Conservation (phyloP, 164 flowering plant species). For the Vitis rotundifolia region DNA sequence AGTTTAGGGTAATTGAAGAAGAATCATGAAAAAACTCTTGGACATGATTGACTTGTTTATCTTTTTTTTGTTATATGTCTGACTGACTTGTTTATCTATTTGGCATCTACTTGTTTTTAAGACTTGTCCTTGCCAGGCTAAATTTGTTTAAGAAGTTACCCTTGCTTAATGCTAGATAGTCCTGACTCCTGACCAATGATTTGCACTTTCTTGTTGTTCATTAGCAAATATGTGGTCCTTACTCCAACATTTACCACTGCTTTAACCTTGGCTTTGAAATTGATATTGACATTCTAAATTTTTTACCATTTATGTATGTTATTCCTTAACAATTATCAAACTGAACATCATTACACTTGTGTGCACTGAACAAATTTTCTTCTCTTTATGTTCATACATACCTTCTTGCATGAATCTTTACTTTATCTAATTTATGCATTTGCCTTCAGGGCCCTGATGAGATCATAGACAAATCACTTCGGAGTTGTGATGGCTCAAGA, state of each 20-base stretch:
- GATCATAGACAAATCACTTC: slow-evolving; percentile 76
- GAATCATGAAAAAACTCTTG: no score
- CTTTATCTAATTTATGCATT: slow-evolving; percentile 12
- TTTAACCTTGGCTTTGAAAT: not conserved
- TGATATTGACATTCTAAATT: not conserved
- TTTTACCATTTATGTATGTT: not conserved
- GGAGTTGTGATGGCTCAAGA: slow-evolving; percentile 60
- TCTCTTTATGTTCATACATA: not conserved
- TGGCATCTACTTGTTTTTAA: not conserved
- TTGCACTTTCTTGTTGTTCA: not conserved
- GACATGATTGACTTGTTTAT: no score
- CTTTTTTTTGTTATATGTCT: no score
- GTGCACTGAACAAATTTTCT: not conserved
- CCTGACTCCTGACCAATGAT: not conserved
- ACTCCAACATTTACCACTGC: not conserved
- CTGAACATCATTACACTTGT: not conserved
- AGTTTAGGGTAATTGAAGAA: no score
- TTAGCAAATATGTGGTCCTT: not conserved
- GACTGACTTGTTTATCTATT: no score
- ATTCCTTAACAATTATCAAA: not conserved
- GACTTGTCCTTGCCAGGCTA: not conserved
- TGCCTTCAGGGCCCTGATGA: slow-evolving; percentile 87
- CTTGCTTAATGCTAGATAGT: not conserved
- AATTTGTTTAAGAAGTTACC: not conserved
- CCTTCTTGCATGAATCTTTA: not conserved